A percentile compares a stretch with the other conserved stretches of the same genome.
These are phyloP conservation scores for Candida silvicultrix DNA, from an alignment of 805 yeast species.

Conservation along the genomic window DNA sequence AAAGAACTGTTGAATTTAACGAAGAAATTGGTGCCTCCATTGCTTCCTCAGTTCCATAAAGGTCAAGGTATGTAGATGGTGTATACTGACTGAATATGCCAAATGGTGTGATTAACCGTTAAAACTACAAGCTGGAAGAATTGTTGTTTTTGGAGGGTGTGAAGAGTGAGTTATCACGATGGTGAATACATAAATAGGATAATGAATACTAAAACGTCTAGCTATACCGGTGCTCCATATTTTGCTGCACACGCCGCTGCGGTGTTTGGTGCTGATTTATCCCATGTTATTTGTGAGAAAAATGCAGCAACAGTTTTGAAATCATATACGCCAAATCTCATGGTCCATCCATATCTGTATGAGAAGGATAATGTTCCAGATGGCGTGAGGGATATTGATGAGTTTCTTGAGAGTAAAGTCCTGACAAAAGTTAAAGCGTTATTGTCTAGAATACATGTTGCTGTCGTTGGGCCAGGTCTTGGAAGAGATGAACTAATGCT, in stretches of 20 bases:
- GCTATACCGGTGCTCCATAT: conserved; percentile 93
- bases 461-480: conserved; percentile 90
- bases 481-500: conserved; percentile 77
- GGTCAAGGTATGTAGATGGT: conserved; percentile 74
- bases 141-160: conserved; percentile 89
- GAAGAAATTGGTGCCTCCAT: conserved; percentile 65
- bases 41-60: conserved; percentile 65
- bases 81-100: no score
- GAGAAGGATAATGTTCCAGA: conserved; percentile 30
- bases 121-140: conserved; percentile 76
- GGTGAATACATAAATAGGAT: no score
- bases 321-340: conserved; percentile 82
- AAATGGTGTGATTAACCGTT: no score
- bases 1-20: conserved; percentile 43
- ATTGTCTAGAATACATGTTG: conserved; percentile 65
- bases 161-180: conserved; percentile 66
- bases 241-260: conserved; percentile 86
- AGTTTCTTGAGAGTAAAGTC: conserved; percentile 35
- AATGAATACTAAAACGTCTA: conserved; percentile 10
- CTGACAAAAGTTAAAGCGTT: conserved; percentile 50
- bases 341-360: conserved; percentile 89
- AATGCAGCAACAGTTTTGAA: conserved; percentile 78
- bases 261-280: conserved; percentile 78
- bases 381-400: conserved; percentile 8
- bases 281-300: conserved; percentile 83